Percentiles rank a stretch among this genome's conserved stretches.
Conservation (phyloP, 2,329 filamentous ascomycete species). For the Ceratocystis destructans region DNA sequence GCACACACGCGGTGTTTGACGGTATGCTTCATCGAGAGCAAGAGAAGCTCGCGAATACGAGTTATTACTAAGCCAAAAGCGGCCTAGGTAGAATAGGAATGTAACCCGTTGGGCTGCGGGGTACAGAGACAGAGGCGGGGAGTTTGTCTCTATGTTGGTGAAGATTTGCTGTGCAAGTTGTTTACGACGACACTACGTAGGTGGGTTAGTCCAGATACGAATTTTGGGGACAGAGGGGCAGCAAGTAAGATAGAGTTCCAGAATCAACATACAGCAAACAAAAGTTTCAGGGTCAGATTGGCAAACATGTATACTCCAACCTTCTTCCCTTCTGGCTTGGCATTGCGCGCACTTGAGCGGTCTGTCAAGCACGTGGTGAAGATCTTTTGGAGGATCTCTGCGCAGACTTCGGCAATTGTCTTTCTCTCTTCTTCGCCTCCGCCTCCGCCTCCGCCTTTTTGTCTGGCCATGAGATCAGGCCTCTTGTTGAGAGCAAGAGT, state of each 20-base stretch:
- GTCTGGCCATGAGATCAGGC: slow-evolving; percentile 54
- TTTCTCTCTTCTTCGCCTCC: slow-evolving; percentile 54
- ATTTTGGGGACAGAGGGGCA: background rate
- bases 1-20: slow-evolving; percentile 48
- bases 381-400: slow-evolving; percentile 77
- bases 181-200: slow-evolving; percentile 58
- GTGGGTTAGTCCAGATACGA: slow-evolving; percentile 17
- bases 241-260: background rate
- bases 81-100: slow-evolving; percentile 86
- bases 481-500: slow-evolving; percentile 72
- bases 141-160: slow-evolving; percentile 70
- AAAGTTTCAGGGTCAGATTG: slow-evolving; percentile 74
- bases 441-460: slow-evolving; percentile 28
- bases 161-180: slow-evolving; percentile 79
- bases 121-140: slow-evolving; percentile 67
- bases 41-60: slow-evolving; percentile 66
- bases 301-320: slow-evolving; percentile 82
- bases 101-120: slow-evolving; percentile 78
- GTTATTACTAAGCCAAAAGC: slow-evolving; percentile 74
- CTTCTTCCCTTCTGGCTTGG: slow-evolving; percentile 68
- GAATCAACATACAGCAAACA: slow-evolving; percentile 55
- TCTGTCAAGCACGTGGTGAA: slow-evolving; percentile 85
- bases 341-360: slow-evolving; percentile 51
- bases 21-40: slow-evolving; percentile 66
- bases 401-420: slow-evolving; percentile 71